Conservation (phyloP, 2,329 filamentous ascomycete species). For the Botrytis fabae region DNA sequence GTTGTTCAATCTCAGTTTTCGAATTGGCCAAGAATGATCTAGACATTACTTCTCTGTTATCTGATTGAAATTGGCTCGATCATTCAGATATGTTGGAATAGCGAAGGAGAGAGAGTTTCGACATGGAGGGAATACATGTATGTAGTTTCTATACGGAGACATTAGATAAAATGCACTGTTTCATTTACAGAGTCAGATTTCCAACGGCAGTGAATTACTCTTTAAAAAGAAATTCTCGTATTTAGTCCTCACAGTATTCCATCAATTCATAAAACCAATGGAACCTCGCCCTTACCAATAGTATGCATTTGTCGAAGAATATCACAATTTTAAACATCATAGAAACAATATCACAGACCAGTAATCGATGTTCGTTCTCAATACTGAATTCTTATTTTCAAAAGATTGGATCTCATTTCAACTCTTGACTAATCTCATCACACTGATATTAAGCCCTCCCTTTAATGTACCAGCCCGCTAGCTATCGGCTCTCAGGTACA, state of each 20-base stretch:
- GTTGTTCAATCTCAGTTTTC: not conserved
- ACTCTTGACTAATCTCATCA: conserved; percentile 13
- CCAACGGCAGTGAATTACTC: not conserved
- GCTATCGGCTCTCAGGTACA: conserved; percentile 6
- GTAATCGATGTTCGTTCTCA: not conserved
- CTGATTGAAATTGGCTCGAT: no score
- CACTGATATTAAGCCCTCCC: conserved; percentile 15
- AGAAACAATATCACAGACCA: not conserved
- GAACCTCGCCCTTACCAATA: no score
- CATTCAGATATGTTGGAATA: no score
- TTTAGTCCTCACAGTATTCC: not conserved
- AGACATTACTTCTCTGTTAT: not conserved
- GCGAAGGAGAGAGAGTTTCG: not conserved
- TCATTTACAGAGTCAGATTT: not conserved
- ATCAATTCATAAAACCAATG: not conserved
- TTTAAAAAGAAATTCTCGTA: not conserved
- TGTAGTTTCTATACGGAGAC: not conserved
- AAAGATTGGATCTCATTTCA: not conserved
- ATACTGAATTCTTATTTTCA: not conserved
- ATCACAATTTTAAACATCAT: not conserved
- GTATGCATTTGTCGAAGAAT: no score
- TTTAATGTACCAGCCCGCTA: not conserved
- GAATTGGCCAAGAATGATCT: not conserved
- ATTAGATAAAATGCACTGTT: not conserved
- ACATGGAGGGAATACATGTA: not conserved